Conservation (phyloP, 192 early-diverging fungal species). For the Linnemannia hyalina region DNA sequence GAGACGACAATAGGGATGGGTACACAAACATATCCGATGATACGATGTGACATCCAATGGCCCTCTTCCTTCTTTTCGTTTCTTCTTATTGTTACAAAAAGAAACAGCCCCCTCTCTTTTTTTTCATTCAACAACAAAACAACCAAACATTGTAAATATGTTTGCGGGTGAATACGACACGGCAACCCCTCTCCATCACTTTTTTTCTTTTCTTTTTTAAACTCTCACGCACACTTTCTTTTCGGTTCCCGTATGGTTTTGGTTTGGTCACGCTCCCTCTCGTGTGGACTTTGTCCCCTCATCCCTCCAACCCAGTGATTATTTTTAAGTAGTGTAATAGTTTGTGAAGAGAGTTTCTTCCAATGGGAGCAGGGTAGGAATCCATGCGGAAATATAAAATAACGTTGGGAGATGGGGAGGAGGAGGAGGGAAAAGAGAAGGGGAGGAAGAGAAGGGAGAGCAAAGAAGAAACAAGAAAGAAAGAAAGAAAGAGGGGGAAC, state of each 20-base stretch:
- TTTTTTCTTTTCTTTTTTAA: too few relatives aligned
- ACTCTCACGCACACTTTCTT: too few relatives aligned
- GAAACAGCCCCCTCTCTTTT: too few relatives aligned
- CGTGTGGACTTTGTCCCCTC: not conserved
- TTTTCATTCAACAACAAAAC: too few relatives aligned
- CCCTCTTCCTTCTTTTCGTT: too few relatives aligned
- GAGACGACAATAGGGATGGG: not conserved
- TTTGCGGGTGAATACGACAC: too few relatives aligned
- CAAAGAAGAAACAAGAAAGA: not conserved
- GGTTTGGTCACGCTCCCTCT: not conserved
- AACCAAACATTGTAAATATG: too few relatives aligned
- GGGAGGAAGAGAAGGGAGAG: not conserved
- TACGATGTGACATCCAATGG: too few relatives aligned
- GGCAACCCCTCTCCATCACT: too few relatives aligned
- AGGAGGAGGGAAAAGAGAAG: not conserved
- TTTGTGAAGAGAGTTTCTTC: not conserved
- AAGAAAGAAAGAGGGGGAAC: not conserved
- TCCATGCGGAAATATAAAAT: constrained; percentile 8
- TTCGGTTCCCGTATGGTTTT: not conserved
- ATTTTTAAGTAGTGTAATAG: not conserved
- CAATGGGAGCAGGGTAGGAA: not conserved
- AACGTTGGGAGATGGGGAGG: not conserved
- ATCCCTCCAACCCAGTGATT: not conserved
- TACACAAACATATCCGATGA: constrained; percentile 6
- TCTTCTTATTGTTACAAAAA: too few relatives aligned